Evolutionary conservation across 225 moss, liverwort and hornwort species (phyloP).

Genomic region (Climacium dendroides): DNA sequence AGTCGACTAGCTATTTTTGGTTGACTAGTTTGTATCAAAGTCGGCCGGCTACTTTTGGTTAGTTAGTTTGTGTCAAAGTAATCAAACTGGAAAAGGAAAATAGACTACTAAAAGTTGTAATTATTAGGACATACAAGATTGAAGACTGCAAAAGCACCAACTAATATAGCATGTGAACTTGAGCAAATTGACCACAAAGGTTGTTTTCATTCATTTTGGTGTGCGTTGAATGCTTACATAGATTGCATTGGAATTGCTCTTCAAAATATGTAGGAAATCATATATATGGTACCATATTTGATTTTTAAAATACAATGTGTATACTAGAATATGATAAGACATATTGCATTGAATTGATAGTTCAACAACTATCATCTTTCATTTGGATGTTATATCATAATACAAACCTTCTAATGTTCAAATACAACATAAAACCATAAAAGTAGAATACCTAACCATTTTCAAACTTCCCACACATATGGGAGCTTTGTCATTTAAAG

Average conservation of each 20-base stretch:
- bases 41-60: too few species aligned
- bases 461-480: neutral
- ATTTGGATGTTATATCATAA: neutral
- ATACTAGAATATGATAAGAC: accelerated
- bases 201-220: neutral
- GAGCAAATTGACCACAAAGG: neutral
- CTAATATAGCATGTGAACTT: neutral
- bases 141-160: too few species aligned
- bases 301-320: neutral
- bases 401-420: neutral
- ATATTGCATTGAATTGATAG: neutral
- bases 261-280: accelerated
- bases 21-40: too few species aligned
- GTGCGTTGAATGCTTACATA: accelerated
- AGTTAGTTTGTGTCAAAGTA: too few species aligned
- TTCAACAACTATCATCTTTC: neutral
- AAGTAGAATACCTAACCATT: neutral
- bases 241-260: accelerated
- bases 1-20: too few species aligned
- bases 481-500: accelerated
- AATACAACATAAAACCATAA: neutral
- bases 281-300: accelerated
- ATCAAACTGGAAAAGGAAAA: too few species aligned
- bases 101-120: too few species aligned
- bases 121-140: too few species aligned